Base-by-base conservation (phyloP, 2,329 filamentous ascomycete species). In the Pseudocercospora pini-densiflorae region DNA sequence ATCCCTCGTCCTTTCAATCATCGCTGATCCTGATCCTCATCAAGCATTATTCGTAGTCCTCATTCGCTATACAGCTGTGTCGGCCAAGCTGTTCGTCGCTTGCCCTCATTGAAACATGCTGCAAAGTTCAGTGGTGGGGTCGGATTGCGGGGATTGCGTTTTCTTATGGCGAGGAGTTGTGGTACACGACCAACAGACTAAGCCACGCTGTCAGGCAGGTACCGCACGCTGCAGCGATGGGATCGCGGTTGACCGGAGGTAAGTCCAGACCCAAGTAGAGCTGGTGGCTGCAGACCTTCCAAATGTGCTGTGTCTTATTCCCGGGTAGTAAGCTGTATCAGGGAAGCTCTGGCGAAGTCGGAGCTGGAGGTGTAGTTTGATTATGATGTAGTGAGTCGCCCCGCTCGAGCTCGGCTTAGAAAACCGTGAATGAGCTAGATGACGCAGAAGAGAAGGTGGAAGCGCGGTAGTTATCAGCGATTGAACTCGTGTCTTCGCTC, bases 401-500 rank as follows among this genome's bases (percentile, higher is more conserved):
- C 66, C 66, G 66, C 66, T 60, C 54, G 31, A 68, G 66, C 65
- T 67, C 65, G 61, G 65, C 61, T 59, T 58, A 57, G 54, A 55
- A 49, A 54, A 45, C 14, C 29, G 60, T 36, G 19, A 51, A 45
- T 55, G n/a, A 31, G 51, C 23, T 24, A 53, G 61, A 61, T 67
- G 65, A 67, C 65, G 65, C 65, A 64, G 61, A 62, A 53, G 57
- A 66, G 51, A 55, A 54, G 51, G 21, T 54, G 24, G 24, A 29
- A 19, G 23, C 49, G 49, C 23, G 5, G 49, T 53, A 19, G 29
- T 53, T n/a, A 24, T n/a, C 6, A 54, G 24, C 4, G 12, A n/a
- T 29, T 12, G 21, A 14, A 29, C 23, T 24, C 3, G 5, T 24
- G 10, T 14, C 12, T 19, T 31, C 24, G 8, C 27, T 55, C 23